These are phyloP conservation scores for Phytopythium kandeliae DNA, from an alignment of 352 stramenopile genomes.

Conservation along the genomic window DNA sequence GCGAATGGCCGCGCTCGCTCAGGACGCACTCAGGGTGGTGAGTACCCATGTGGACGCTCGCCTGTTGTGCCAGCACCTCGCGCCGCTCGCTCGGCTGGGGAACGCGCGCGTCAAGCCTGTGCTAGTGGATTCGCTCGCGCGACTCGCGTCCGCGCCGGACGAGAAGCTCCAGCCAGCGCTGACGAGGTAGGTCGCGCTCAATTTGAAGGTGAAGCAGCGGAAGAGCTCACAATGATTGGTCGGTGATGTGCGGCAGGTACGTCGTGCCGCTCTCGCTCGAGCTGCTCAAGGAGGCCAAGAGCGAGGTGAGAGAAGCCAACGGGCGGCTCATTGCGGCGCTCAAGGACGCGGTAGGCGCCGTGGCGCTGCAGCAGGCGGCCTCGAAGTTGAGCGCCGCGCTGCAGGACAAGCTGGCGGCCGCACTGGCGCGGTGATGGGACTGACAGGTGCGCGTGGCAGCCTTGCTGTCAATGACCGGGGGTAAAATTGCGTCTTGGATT, in stretches of 20 bases:
- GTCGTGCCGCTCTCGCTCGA: constrained; percentile 66
- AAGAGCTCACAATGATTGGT: constrained; percentile 5
- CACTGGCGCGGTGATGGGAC: constrained; percentile 20
- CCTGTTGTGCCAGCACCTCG: constrained; percentile 53
- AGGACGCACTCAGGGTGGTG: constrained; percentile 35
- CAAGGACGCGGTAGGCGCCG: constrained; percentile 12
- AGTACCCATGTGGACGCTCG: constrained; percentile 39
- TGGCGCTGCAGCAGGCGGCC: constrained; percentile 13
- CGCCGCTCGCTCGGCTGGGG: constrained; percentile 30
- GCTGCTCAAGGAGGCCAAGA: constrained; percentile 73
- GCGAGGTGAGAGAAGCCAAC: constrained; percentile 62
- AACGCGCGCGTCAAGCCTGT: constrained; percentile 58
- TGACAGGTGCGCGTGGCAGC: too few species aligned
- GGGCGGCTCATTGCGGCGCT: constrained; percentile 30
- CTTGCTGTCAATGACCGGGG: neutral
- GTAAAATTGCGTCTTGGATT: too few species aligned
- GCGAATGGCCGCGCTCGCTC: constrained; percentile 37
- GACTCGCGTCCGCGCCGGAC: constrained; percentile 28
- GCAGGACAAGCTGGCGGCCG: constrained; percentile 45
- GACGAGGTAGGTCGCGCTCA: constrained; percentile 10
- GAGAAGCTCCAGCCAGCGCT: constrained; percentile 55
- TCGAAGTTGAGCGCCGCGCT: constrained; percentile 47
- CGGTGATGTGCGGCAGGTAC: constrained; percentile 14
- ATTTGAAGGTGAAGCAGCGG: neutral
- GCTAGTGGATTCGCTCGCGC: constrained; percentile 44